Base-by-base conservation (phyloP, 1,284 basidiomycete species). In the Grifola frondosa region DNA sequence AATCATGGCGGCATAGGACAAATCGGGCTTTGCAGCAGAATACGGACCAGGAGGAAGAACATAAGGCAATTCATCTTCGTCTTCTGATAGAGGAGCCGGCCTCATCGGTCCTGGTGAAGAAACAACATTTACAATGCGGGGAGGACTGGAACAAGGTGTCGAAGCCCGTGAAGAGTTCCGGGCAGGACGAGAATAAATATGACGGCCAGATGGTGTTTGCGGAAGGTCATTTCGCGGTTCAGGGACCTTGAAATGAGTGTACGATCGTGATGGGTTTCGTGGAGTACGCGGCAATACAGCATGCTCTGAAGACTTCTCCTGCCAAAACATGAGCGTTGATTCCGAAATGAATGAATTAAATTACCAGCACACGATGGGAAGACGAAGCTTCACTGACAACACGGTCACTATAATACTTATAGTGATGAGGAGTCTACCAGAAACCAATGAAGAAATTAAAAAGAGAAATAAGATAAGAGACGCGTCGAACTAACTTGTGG, bases 1-100 rank as follows among this genome's bases (percentile, higher is more conserved):
- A 50, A 99, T 94, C 40, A 98, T 80, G 5, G 93, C 95, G 3
- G 96, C 95, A 59, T 98, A 98, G 2, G 93, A 94, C 22, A 81
- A 77, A 22, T 85, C 80, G 0, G 93, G 93, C 58, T 94, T 91
- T 42, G 75, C 75, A 29, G 68, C 67, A 5, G 85, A 81, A 57
- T 92, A 88, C 1, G 90, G 90, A n/a, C 90, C 89, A 1, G 83
- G 77, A 0, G 91, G 91, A 1, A 95, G 76, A 40, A 66, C 79
- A 60, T 83, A 91, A 2, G 88, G 87, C 30, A 84, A 65, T n/a
- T 71, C 73, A 33, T 78, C 76, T 34, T 80, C 78, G 36, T 81
- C 77, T 25, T 77, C 77, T 55, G 81, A 74, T 30, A 71, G 64
- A n/a, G 80, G 78, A 40, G 69, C 67, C 23, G 80, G 74, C 0